Evolutionary conservation across 768 basidiomycete genomes (phyloP).

Genomic region (Clitopilus hobsonii): DNA sequence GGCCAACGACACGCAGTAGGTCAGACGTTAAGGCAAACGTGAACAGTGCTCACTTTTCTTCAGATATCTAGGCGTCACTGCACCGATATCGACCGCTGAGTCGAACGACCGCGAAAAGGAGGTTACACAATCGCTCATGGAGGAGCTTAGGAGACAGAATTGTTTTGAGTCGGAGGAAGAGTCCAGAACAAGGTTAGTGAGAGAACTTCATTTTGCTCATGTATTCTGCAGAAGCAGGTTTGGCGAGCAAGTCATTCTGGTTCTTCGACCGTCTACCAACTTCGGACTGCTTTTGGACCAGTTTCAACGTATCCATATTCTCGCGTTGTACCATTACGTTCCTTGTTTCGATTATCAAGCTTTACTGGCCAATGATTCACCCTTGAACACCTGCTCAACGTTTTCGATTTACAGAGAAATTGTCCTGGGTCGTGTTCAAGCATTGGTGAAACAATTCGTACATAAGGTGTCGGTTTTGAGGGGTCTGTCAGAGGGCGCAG

Average conservation of each 20-base stretch:
- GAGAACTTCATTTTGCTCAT: slow-evolving; percentile 2
- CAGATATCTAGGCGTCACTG: slow-evolving; percentile 80
- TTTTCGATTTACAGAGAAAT: slow-evolving; percentile 63
- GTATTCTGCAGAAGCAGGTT: too few relatives aligned
- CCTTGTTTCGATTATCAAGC: background rate
- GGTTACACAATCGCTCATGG: slow-evolving; percentile 82
- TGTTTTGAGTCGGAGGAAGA: slow-evolving; percentile 91
- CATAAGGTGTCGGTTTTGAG: slow-evolving; percentile 69
- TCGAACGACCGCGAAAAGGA: slow-evolving; percentile 79
- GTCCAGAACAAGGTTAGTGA: slow-evolving; percentile 75
- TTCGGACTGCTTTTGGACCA: too few relatives aligned
- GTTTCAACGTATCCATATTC: too few relatives aligned
- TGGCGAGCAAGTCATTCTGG: too few relatives aligned
- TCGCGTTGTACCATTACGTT: background rate
- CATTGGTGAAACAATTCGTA: slow-evolving; percentile 92
- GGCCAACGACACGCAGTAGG: slow-evolving; percentile 39
- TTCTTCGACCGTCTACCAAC: too few relatives aligned
- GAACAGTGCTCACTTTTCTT: slow-evolving; percentile 8
- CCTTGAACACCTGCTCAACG: slow-evolving; percentile 3
- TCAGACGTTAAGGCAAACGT: background rate
- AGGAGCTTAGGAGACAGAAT: slow-evolving; percentile 81
- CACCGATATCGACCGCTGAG: slow-evolving; percentile 74
- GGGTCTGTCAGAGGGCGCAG: slow-evolving; percentile 86
- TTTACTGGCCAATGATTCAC: background rate
- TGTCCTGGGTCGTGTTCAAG: slow-evolving; percentile 84